A percentile compares a stretch with the other conserved stretches of the same genome.
These are phyloP conservation scores for Erigeron canadensis DNA, from an alignment of 129 eudicot species.

Conservation along the genomic window DNA sequence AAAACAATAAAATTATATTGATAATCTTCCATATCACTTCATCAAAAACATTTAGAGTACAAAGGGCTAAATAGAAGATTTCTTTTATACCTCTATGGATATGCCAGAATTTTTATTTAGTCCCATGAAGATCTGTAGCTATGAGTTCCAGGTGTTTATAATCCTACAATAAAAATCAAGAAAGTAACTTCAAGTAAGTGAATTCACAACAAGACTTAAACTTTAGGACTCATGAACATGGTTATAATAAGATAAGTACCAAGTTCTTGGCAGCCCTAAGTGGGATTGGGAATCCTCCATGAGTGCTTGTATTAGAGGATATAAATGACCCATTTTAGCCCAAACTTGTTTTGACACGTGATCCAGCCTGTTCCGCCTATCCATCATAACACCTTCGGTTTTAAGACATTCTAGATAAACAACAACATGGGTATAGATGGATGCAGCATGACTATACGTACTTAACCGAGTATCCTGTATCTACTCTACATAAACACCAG, in stretches of 20 bases:
- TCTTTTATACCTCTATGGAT: slow-evolving; percentile 65
- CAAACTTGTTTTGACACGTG: not conserved
- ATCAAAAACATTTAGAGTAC: too few relatives aligned
- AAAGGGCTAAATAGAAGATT: slow-evolving; percentile 6
- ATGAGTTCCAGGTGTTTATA: slow-evolving; percentile 91
- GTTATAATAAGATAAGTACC: slow-evolving; percentile 34
- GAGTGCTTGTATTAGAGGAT: slow-evolving; percentile 90
- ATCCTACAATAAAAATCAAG: slow-evolving; percentile 41
- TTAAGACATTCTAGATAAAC: not conserved
- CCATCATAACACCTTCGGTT: not conserved
- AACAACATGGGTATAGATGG: slow-evolving; percentile 50
- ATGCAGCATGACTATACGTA: slow-evolving; percentile 61
- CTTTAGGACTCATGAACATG: not conserved
- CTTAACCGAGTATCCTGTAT: slow-evolving; percentile 54
- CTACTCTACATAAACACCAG: slow-evolving; percentile 48
- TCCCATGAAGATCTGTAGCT: slow-evolving; percentile 90
- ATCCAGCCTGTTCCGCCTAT: not conserved
- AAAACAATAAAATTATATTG: too few relatives aligned
- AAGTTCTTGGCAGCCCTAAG: slow-evolving; percentile 95
- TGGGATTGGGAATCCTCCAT: slow-evolving; percentile 99
- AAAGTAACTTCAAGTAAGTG: not conserved
- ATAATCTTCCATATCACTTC: not conserved
- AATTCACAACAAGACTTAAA: not conserved
- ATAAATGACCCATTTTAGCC: not conserved
- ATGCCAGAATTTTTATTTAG: slow-evolving; percentile 87